Evolutionary conservation across 2,329 filamentous ascomycete genomes (phyloP), one percentile per base, ranked within the genome.

Genomic region (Hymenoscyphus infarciens): DNA sequence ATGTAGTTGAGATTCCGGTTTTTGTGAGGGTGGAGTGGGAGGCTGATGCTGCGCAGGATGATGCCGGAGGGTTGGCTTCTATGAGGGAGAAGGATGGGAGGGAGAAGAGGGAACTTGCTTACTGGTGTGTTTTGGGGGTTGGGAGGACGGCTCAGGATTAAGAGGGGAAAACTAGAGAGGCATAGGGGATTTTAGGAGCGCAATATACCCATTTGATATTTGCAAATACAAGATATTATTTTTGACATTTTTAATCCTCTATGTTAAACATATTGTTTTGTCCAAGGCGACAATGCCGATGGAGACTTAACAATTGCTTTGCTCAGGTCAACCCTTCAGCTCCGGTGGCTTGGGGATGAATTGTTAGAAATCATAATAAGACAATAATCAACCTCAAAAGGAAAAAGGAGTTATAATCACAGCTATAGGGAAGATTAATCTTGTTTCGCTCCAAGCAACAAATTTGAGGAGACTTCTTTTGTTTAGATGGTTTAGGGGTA

Each of bases 11-110:
- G 81, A 94, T 99, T 69, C 94, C 95, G 61, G 87, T 99, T 71
- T 96, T 96, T 79, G 91, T 99, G 64, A 84, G 92, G 27, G 83
- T 97, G 62, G 93, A 97, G 75, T 99, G 93, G 87, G 94, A 93
- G 75, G 82, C 85, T 3, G 90, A 92, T 67, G 74, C 77, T 0
- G 81, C 81, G 0, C 80, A 84, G 61, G 83, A 87, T 61, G 85
- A 91, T 64, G 68, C 74, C 72, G 65, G 76, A 73, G 64, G 75
- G 74, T 57, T 66, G 49, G 66, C 56, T 11, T 75, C 72, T 71
- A 22, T 77, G 39, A 82, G 76, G 73, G 84, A 83, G 69, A 87
- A 82, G 74, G 86, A 84, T 54, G 84, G 80, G 56, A 88, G 83
- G 75, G 90, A 94, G 77, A 94, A 87, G 79, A 85, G 90, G 72